A percentile compares a stretch with the other conserved stretches of the same genome.
Evolutionary conservation across 2,329 filamentous ascomycete genomes (phyloP).

Genomic region (Penicillium sp.): DNA sequence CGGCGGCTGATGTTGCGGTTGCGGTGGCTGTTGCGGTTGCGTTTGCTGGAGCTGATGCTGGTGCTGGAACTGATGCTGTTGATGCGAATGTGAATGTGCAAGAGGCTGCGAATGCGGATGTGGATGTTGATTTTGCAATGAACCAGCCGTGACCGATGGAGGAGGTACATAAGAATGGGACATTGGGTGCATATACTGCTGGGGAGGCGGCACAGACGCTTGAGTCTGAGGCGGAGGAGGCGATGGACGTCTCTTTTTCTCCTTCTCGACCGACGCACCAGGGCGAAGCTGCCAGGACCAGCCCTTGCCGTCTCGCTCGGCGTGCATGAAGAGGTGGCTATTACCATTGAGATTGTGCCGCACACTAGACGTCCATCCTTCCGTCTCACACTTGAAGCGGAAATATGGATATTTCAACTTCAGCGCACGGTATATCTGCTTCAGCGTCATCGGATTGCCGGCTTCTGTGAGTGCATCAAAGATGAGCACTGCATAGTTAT

Average conservation of each 20-base stretch:
- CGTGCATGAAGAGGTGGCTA: conserved; percentile 54
- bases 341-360: conserved; percentile 57
- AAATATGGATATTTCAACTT: conserved; percentile 58
- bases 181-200: conserved; percentile 34
- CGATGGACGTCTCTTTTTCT: conserved; percentile 47
- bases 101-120: neutral
- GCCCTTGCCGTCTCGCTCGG: conserved; percentile 57
- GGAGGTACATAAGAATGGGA: conserved; percentile 28
- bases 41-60: too few species aligned
- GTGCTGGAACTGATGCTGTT: too few species aligned
- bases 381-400: conserved; percentile 57
- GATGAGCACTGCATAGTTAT: conserved; percentile 59
- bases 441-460: conserved; percentile 54
- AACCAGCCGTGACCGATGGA: conserved; percentile 23
- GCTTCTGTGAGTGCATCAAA: conserved; percentile 57
- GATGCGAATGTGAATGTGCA: too few species aligned
- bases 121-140: conserved; percentile 30
- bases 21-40: neutral
- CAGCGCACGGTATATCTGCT: conserved; percentile 60
- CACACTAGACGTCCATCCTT: conserved; percentile 62
- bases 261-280: conserved; percentile 55
- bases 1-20: too few species aligned
- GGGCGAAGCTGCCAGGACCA: conserved; percentile 58
- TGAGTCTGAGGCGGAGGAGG: conserved; percentile 34
- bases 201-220: conserved; percentile 24